Evolutionary conservation across 2,329 filamentous ascomycete species (phyloP).

Genomic region (Phyllachora maydis): DNA sequence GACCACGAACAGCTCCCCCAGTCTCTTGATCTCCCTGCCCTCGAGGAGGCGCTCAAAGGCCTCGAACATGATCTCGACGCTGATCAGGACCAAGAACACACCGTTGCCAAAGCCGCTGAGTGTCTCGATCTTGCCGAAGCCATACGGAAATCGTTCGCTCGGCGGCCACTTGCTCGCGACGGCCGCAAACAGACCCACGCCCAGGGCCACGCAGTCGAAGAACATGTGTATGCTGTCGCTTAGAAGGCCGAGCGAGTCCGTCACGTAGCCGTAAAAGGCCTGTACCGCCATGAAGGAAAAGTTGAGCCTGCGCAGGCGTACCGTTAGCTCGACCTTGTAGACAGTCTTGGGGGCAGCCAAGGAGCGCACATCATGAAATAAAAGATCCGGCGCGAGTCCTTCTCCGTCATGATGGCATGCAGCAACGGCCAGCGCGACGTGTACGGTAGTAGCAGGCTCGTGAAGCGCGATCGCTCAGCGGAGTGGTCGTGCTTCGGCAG

Average conservation of each 20-base stretch:
- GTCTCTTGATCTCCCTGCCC: conserved; percentile 62
- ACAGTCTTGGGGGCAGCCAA: conserved; percentile 2
- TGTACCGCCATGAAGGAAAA: conserved; percentile 91
- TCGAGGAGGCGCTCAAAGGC: conserved; percentile 74
- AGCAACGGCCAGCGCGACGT: conserved; percentile 57
- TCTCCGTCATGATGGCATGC: conserved; percentile 71
- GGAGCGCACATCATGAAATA: conserved; percentile 92
- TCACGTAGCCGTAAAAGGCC: conserved; percentile 82
- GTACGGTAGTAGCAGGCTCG: conserved; percentile 48
- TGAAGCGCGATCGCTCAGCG: conserved; percentile 43
- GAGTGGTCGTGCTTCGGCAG: conserved; percentile 13
- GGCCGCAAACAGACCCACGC: conserved; percentile 75
- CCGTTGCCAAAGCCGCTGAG: conserved; percentile 93
- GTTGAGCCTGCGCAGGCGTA: conserved; percentile 44
- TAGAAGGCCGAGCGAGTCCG: conserved; percentile 81
- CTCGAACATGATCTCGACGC: conserved; percentile 89
- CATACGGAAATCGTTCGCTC: conserved; percentile 75
- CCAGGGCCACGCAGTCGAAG: conserved; percentile 85
- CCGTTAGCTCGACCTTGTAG: background rate
- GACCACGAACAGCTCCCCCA: conserved; percentile 75
- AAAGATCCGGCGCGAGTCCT: conserved; percentile 84
- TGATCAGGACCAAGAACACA: conserved; percentile 86
- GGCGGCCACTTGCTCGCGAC: conserved; percentile 96
- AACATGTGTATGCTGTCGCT: conserved; percentile 99
- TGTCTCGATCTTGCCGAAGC: conserved; percentile 92